Conservation (phyloP, 495 filamentous ascomycete species). For the Parathielavia appendiculata region DNA sequence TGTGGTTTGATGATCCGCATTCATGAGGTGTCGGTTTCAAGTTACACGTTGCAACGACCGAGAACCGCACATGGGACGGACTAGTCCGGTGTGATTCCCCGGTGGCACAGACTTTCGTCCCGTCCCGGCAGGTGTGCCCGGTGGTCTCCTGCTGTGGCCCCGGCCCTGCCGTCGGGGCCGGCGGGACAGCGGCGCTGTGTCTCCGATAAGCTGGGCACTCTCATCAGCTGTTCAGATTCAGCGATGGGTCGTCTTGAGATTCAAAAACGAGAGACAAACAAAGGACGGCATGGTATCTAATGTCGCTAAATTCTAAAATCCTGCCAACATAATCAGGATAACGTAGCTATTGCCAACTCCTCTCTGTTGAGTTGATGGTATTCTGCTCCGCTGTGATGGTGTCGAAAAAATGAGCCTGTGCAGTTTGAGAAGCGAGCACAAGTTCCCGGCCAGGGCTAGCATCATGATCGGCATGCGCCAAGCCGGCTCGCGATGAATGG, state of each 20-base stretch:
- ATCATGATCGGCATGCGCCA: conserved; percentile 17
- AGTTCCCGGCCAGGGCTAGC: conserved; percentile 11
- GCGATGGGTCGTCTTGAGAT: neutral
- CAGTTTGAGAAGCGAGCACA: conserved; percentile 5
- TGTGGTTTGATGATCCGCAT: conserved; percentile 7
- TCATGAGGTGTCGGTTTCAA: neutral
- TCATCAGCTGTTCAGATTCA: neutral
- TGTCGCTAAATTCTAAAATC: no score
- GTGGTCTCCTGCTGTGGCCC: neutral
- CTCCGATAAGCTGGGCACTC: conserved; percentile 5
- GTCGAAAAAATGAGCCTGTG: neutral
- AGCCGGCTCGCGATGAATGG: conserved; percentile 17
- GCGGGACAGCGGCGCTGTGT: neutral
- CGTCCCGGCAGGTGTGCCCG: conserved; percentile 9
- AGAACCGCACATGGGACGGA: neutral
- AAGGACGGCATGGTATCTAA: no score
- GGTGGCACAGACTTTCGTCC: conserved; percentile 15
- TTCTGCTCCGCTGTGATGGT: neutral
- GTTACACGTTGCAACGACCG: neutral
- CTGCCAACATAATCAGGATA: no score
- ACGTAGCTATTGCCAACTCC: no score
- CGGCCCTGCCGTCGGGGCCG: neutral
- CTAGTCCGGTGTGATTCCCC: neutral
- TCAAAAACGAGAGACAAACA: neutral
- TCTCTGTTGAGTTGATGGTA: no score